Conservation (phyloP, 371 early-diverging fungal genomes). For the Actinomortierella wolfii region DNA sequence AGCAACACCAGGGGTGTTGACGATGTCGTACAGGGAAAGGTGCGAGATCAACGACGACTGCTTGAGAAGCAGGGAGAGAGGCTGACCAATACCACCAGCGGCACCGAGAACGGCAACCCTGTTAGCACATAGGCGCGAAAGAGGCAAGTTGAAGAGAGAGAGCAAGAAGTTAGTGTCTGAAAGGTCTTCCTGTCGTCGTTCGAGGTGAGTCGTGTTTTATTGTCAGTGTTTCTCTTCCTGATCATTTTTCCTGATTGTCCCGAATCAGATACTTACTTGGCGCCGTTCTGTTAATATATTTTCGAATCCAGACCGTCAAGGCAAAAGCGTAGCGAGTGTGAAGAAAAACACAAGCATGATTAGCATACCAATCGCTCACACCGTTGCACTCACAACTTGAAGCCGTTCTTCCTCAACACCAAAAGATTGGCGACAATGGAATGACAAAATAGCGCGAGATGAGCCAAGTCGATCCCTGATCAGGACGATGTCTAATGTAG, state of each 20-base stretch:
- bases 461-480: no score
- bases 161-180: no score
- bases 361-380: no score
- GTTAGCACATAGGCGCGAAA: slow-evolving; percentile 10
- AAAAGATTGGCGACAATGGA: not conserved
- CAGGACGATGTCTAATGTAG: not conserved
- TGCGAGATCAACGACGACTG: slow-evolving; percentile 81
- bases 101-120: slow-evolving; percentile 92
- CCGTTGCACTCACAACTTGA: no score
- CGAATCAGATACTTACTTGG: slow-evolving; percentile 39
- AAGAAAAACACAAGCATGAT: no score
- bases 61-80: slow-evolving; percentile 88
- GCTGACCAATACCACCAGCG: slow-evolving; percentile 93
- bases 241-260: no score
- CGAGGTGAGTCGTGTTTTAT: no score
- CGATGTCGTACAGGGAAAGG: slow-evolving; percentile 94
- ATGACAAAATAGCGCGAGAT: not conserved
- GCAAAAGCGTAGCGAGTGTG: no score
- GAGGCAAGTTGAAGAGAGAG: not conserved
- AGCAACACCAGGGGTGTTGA: slow-evolving; percentile 97
- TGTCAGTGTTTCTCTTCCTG: no score
- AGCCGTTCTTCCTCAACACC: no score
- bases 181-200: no score
- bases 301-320: no score
- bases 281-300: slow-evolving; percentile 46